Evolutionary conservation across 2,329 filamentous ascomycete genomes (phyloP).

Genomic region (Exophiala calicioides): DNA sequence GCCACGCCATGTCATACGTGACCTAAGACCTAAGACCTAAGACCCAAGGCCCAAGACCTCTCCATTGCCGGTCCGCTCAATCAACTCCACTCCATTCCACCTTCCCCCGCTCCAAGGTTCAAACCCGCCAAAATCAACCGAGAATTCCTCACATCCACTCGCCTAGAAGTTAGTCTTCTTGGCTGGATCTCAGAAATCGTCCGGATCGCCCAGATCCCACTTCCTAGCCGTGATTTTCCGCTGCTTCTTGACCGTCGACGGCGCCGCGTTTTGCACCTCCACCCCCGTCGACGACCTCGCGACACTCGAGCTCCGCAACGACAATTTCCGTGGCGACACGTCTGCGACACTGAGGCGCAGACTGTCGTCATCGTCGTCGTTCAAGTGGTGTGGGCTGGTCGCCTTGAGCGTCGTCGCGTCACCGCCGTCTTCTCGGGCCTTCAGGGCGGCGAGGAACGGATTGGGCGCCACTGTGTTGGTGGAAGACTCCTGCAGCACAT

Average conservation of each 20-base stretch:
- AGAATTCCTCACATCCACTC: background rate
- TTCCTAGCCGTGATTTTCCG: conserved; percentile 50
- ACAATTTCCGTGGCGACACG: conserved; percentile 29
- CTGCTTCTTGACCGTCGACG: conserved; percentile 41
- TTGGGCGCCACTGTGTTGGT: conserved; percentile 28
- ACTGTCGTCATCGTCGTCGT: too few species aligned
- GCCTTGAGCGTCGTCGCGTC: conserved; percentile 23
- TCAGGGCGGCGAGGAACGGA: conserved; percentile 27
- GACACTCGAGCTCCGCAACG: conserved; percentile 26
- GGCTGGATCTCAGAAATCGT: conserved; percentile 39
- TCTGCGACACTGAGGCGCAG: too few species aligned
- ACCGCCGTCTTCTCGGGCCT: conserved; percentile 22
- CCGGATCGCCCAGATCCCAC: conserved; percentile 49
- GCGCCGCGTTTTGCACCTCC: conserved; percentile 33
- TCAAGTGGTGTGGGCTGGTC: conserved; percentile 15
- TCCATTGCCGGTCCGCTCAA: too few species aligned
- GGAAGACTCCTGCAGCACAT: conserved; percentile 25
- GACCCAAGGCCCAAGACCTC: too few species aligned
- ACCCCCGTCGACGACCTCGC: conserved; percentile 11
- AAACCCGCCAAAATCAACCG: too few species aligned
- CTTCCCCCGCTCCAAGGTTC: too few species aligned
- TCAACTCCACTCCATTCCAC: too few species aligned
- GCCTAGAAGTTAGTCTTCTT: too few species aligned
- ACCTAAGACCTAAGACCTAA: too few species aligned
- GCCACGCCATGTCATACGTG: too few species aligned